Evolutionary conservation across 2,329 filamentous ascomycete genomes (phyloP), one percentile per base, ranked within the genome.

Genomic region (Paraphaeosphaeria minitans): DNA sequence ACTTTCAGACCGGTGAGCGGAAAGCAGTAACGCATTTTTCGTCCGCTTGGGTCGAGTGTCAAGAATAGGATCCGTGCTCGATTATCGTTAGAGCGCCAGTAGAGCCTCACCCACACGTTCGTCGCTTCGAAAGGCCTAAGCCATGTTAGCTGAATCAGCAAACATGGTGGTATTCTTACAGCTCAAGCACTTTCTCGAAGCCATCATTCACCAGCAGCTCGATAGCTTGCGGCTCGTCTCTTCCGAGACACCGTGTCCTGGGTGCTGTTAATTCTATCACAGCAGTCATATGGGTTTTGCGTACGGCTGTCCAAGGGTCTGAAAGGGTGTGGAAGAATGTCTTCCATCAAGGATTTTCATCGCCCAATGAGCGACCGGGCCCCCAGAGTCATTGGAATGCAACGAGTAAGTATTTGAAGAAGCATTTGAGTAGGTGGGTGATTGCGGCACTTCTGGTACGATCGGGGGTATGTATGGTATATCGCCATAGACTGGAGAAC

Each of bases 51-150:
- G 53, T 80, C 79, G 35, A 78, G 76, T 1, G 80, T 76, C 55
- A 82, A 79, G 68, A 84, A 83, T 6, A 87, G 71, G 12, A 88
- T 82, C 27, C 85, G 80, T 22, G 81, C 80, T 49, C 84, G 82
- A 55, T 79, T 73, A 63, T 87, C 84, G 0, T 69, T 66, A 10
- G 80, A 75, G 13, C 84, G 79, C 65, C 82, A 79, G 63, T 83
- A 87, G n/a, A 84, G 79, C 42, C 77, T 76, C 19, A 83, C 76
- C 41, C 73, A 78, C 21, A 84, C 75, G 37, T 80, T 75, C 5
- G 73, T 79, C 42, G 76, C 77, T 39, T 82, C 80, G 59, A 86
- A 83, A 0, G 80, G 77, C 53, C 80, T 83, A 53, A 10, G 14
- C 21, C 3, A 12, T 31, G 37, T 62, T 52, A 65, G 53, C 31